Conservation (phyloP, 2,329 filamentous ascomycete genomes). For the Paraphoma chrysanthemicola region DNA sequence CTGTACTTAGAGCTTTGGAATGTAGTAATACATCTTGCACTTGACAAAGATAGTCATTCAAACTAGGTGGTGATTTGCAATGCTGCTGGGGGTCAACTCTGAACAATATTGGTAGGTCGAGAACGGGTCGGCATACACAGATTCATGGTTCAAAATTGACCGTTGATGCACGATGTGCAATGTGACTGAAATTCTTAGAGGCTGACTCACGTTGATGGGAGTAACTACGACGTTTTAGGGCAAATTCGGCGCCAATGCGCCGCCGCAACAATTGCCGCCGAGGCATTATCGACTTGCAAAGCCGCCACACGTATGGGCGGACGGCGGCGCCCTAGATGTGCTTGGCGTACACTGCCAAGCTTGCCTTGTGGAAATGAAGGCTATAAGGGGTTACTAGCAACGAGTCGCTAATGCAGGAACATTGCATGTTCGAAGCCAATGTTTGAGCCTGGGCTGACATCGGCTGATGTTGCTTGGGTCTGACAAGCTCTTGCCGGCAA, state of each 20-base stretch:
- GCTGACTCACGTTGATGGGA: background rate
- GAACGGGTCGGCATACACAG: background rate
- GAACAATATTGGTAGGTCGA: no score
- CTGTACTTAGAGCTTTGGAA: background rate
- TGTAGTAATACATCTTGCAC: background rate
- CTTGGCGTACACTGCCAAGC: slow-evolving; percentile 6
- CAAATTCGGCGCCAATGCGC: background rate
- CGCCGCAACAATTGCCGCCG: background rate
- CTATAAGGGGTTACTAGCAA: slow-evolving; percentile 1
- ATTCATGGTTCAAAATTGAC: background rate
- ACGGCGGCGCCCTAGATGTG: background rate
- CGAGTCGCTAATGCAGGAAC: slow-evolving; percentile 5
- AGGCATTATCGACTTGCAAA: background rate
- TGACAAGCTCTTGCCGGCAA: background rate
- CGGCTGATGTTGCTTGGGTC: background rate
- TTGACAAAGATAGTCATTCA: background rate
- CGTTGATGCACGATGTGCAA: background rate
- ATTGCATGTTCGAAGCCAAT: background rate
- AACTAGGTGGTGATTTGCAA: no score
- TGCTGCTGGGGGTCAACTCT: no score
- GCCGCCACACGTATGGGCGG: background rate
- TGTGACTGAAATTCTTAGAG: background rate
- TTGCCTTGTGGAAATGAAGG: slow-evolving; percentile 13
- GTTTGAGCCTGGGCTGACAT: slow-evolving; percentile 1
- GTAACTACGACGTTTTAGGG: background rate